Base-by-base conservation (phyloP, 2,329 filamentous ascomycete species). In the Penicillium sp. region DNA sequence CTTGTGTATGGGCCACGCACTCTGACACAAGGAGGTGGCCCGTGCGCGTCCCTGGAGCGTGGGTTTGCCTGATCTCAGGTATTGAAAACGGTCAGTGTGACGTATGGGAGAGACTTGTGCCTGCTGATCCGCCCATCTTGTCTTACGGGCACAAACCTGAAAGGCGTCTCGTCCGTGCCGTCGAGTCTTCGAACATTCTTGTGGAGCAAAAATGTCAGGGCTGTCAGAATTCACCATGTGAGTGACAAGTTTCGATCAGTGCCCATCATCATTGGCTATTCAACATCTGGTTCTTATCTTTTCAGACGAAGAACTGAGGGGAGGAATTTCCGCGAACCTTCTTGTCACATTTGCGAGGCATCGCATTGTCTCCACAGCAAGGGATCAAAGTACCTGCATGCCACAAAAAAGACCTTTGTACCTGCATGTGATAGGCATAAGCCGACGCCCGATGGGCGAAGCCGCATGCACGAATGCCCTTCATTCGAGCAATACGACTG, bases 291-390 rank as follows among this genome's bases (percentile, higher is more conserved):
- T 27, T 19, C 5, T 36, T 22, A 40, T 41, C 24, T 35, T 22
- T 22, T 22, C 22, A 22, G 22, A 4, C 22, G 54, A 6, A 54
- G 50, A 54, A 55, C 55, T 52, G 55, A 22, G 54, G 49, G 56
- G 19, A 59, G 39, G 62, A 63, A 63, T 63, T 60, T 54, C 56
- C 56, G 41, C 49, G 54, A 55, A 44, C n/a, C 39, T 40, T 58
- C 43, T 50, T 55, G 59, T 64, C 40, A 47, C 63, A 65, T 44
- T 64, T 62, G 50, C 50, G 40, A n/a, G 52, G 58, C 52, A 50
- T 54, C 50, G 61, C 33, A 18, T 47, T 35, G 13, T 37, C 31
- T 46, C 52, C 31, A 35, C 60, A 58, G 59, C 58, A 46, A 43
- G 22, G 50, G 54, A 44, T 57, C 6, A 14, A 33, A 51, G 22